Conservation (phyloP, 352 stramenopile species). For the Stramenopiles sp. region DNA sequence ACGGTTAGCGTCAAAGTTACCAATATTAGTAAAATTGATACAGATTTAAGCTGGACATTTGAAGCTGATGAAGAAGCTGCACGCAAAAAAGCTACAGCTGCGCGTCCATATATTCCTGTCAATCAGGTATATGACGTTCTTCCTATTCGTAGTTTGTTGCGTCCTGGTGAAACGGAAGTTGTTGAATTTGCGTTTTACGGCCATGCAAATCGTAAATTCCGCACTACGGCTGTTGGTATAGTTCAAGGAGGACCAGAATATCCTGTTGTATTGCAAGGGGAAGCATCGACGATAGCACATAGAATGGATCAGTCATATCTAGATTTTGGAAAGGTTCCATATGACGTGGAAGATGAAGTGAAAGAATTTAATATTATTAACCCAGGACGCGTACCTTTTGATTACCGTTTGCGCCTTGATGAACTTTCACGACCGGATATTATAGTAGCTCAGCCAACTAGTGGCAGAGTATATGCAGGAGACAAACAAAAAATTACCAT, state of each 20-base stretch:
- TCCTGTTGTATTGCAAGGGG: conserved; percentile 53
- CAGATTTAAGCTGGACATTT: conserved; percentile 72
- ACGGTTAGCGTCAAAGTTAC: conserved; percentile 50
- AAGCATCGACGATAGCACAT: conserved; percentile 71
- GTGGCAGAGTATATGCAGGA: conserved; percentile 53
- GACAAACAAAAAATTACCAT: conserved; percentile 68
- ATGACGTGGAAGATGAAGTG: conserved; percentile 62
- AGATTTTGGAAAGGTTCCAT: conserved; percentile 77
- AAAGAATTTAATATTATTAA: conserved; percentile 73
- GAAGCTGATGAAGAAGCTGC: conserved; percentile 65
- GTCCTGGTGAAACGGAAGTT: conserved; percentile 59
- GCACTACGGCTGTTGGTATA: conserved; percentile 57
- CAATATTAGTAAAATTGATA: conserved; percentile 68
- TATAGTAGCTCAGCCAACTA: conserved; percentile 48
- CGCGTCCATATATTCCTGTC: conserved; percentile 60
- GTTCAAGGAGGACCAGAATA: conserved; percentile 80
- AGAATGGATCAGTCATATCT: conserved; percentile 61
- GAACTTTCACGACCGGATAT: conserved; percentile 22
- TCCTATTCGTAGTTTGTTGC: conserved; percentile 56
- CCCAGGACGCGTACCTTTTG: conserved; percentile 68
- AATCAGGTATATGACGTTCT: conserved; percentile 81
- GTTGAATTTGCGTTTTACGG: conserved; percentile 81
- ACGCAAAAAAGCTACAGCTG: conserved; percentile 26
- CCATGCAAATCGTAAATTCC: conserved; percentile 69
- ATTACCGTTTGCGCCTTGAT: conserved; percentile 23